phyloP scores from a whole-genome alignment of 1,139 yeast species.

The Chernovozyma sophiae-reginae region DNA sequence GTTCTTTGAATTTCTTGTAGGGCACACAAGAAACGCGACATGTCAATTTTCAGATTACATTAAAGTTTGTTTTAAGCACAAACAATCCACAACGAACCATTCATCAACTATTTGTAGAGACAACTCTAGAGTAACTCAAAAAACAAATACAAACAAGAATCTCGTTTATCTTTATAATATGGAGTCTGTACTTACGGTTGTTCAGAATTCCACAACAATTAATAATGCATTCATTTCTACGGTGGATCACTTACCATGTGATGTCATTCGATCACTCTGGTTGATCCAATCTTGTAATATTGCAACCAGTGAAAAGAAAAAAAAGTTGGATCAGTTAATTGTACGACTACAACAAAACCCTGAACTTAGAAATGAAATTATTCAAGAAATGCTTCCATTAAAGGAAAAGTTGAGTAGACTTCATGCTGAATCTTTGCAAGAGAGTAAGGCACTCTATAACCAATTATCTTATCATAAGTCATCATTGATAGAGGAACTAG shows the following conservation, averaged over 20 bases:
- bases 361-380: conserved; percentile 7
- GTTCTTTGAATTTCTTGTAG: too few relatives aligned
- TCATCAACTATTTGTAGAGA: too few relatives aligned
- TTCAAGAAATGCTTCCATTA: conserved; percentile 10
- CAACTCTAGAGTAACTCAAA: too few relatives aligned
- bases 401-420: conserved; percentile 13
- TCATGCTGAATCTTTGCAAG: conserved; percentile 30
- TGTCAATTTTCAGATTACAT: too few relatives aligned
- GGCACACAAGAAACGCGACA: too few relatives aligned
- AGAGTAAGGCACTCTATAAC: conserved; percentile 29
- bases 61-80: too few relatives aligned
- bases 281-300: conserved; percentile 39
- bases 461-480: conserved; percentile 32
- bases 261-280: conserved; percentile 44
- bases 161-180: too few relatives aligned
- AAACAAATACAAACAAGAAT: too few relatives aligned
- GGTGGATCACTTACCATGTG: conserved; percentile 46
- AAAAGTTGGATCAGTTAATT: conserved; percentile 16
- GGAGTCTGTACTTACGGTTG: conserved; percentile 9
- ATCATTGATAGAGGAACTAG: conserved; percentile 27
- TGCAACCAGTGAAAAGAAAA: conserved; percentile 19
- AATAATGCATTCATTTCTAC: conserved; percentile 42
- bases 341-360: conserved; percentile 8
- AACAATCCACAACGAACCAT: too few relatives aligned
- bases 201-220: conserved; percentile 24